phyloP scores from a whole-genome alignment of 805 yeast species.

The Lipomyces kockii region DNA sequence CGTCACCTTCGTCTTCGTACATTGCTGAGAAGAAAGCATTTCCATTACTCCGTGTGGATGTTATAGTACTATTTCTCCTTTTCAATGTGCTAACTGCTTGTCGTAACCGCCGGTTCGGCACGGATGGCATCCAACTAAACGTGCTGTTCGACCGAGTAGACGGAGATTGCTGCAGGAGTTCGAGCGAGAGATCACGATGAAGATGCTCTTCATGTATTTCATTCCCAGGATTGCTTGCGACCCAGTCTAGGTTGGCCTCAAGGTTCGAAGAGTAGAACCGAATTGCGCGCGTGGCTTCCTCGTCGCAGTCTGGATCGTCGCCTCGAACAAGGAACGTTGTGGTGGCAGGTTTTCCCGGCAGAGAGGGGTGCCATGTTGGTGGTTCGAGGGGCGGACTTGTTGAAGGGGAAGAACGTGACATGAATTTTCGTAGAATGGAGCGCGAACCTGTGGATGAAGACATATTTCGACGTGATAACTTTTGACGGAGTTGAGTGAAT shows the following conservation, averaged over 20 bases:
- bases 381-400: not conserved
- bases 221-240: not conserved
- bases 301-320: not conserved
- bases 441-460: not conserved
- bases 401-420: not conserved
- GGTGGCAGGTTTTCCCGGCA: not conserved
- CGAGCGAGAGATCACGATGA: not conserved
- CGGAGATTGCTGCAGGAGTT: not conserved
- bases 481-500: not conserved
- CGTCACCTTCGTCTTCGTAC: not conserved
- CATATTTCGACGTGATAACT: not conserved
- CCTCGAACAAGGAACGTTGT: not conserved
- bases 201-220: not conserved
- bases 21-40: not conserved
- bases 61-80: not conserved
- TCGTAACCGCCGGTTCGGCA: not conserved
- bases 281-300: not conserved
- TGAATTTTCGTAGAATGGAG: not conserved
- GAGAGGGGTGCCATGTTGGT: not conserved
- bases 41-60: not conserved
- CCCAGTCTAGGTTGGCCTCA: not conserved
- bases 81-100: not conserved
- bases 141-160: not conserved
- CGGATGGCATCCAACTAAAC: conserved; percentile 1
- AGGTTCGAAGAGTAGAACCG: not conserved